Evolutionary conservation across 2,329 filamentous ascomycete genomes (phyloP).

Genomic region (Westerdykella aurantiaca): DNA sequence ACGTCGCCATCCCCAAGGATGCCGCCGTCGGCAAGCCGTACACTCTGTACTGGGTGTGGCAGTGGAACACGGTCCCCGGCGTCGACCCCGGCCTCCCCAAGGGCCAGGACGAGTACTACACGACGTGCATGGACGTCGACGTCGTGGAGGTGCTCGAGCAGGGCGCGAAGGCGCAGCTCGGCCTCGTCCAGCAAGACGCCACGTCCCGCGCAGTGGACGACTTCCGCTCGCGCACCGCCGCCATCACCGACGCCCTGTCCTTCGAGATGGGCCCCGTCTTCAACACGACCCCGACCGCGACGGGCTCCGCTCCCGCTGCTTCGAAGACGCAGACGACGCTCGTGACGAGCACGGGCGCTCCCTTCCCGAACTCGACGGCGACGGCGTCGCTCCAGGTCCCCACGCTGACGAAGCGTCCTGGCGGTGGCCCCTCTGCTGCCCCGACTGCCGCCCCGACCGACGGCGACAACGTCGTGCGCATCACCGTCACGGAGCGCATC

Average conservation of each 20-base stretch:
- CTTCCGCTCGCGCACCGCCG: conserved; percentile 39
- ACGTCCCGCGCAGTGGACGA: conserved; percentile 36
- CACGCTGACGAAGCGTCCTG: conserved; percentile 12
- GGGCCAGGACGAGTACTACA: conserved; percentile 54
- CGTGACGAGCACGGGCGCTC: neutral
- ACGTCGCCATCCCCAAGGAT: conserved; percentile 67
- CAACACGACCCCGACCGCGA: neutral
- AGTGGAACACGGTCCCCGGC: conserved; percentile 55
- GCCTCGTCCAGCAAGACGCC: conserved; percentile 37
- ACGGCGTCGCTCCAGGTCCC: conserved; percentile 8
- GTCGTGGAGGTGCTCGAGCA: conserved; percentile 33
- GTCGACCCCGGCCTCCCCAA: conserved; percentile 38
- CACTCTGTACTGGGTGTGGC: conserved; percentile 95
- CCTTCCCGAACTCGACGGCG: neutral
- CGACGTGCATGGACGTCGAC: conserved; percentile 53
- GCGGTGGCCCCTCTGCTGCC: conserved; percentile 6
- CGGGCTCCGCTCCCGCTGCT: neutral
- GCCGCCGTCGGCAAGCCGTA: conserved; percentile 59
- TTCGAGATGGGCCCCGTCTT: conserved; percentile 24
- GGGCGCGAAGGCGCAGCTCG: conserved; percentile 19
- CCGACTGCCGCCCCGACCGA: conserved; percentile 1
- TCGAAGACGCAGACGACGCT: neutral
- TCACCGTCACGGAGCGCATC: conserved; percentile 23
- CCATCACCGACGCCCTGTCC: conserved; percentile 24
- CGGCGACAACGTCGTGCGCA: conserved; percentile 11